Percentiles rank a stretch among this genome's conserved stretches.
These are phyloP conservation scores for Mycosphaerella arachidis DNA, from an alignment of 2,329 filamentous ascomycete genomes.

Conservation along the genomic window DNA sequence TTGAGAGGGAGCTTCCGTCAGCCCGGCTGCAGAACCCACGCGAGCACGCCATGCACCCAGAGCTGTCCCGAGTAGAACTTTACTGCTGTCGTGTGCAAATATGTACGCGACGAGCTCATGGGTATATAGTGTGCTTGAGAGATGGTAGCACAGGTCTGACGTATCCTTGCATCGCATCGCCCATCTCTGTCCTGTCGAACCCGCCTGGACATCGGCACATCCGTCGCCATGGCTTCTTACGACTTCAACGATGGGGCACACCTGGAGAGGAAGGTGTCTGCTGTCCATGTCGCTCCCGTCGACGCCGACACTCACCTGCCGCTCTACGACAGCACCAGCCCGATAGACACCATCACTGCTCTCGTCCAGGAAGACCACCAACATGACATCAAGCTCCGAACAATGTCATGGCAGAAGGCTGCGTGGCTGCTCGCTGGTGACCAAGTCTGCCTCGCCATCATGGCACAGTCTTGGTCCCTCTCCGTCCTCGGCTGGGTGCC, in stretches of 20 bases:
- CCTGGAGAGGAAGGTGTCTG: constrained; percentile 7
- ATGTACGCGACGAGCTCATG: neutral
- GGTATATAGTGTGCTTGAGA: too few species aligned
- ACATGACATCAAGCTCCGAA: constrained; percentile 51
- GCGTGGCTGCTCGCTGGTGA: constrained; percentile 47
- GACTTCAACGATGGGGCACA: neutral
- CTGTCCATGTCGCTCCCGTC: constrained; percentile 2
- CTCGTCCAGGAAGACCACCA: constrained; percentile 37
- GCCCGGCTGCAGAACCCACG: constrained; percentile 1
- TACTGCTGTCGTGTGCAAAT: neutral
- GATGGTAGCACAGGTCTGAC: neutral
- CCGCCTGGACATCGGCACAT: neutral
- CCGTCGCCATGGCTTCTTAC: neutral
- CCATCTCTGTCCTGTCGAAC: neutral
- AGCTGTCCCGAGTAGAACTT: neutral
- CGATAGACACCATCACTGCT: constrained; percentile 22
- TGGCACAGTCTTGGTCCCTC: constrained; percentile 50
- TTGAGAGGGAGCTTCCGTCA: neutral
- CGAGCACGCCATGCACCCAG: constrained; percentile 3
- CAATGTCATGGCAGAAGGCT: constrained; percentile 52
- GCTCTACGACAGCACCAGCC: constrained; percentile 16
- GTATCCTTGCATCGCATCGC: neutral
- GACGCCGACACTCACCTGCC: neutral
- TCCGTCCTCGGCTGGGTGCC: constrained; percentile 47
- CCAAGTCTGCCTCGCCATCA: constrained; percentile 50